These are phyloP conservation scores for Kurtzmaniella quercitrusa DNA, from an alignment of 1,139 yeast species.

Conservation along the genomic window DNA sequence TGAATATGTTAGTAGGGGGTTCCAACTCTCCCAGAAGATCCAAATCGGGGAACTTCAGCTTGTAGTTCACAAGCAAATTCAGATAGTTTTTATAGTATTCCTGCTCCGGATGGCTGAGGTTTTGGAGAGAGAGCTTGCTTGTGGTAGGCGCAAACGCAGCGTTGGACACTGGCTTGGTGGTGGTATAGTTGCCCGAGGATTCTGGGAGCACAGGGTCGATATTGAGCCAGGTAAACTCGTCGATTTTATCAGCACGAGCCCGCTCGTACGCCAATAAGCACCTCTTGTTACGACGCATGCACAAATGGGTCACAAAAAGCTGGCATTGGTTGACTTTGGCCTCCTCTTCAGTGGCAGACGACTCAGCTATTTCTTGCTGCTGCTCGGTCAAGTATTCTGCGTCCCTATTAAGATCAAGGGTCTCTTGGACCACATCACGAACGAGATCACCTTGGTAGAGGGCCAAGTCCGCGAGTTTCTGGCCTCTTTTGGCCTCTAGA, in stretches of 20 bases:
- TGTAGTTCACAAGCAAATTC: conserved; percentile 69
- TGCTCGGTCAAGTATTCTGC: conserved; percentile 33
- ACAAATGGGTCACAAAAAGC: conserved; percentile 72
- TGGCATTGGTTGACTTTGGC: conserved; percentile 61
- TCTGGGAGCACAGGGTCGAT: conserved; percentile 30
- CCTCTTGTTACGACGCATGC: conserved; percentile 83
- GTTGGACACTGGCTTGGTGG: conserved; percentile 17
- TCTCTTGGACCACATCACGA: conserved; percentile 58
- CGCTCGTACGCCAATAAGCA: conserved; percentile 82
- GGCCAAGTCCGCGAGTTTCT: conserved; percentile 64
- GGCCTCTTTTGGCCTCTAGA: conserved; percentile 78
- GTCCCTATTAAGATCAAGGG: conserved; percentile 52
- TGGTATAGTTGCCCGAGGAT: conserved; percentile 16
- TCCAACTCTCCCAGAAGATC: conserved; percentile 83
- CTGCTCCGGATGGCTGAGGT: conserved; percentile 73
- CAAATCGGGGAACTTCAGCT: conserved; percentile 77
- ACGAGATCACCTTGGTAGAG: conserved; percentile 74
- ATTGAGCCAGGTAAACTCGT: conserved; percentile 66
- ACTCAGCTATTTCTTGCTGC: conserved; percentile 17
- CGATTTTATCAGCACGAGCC: conserved; percentile 64
- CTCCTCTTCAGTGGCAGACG: conserved; percentile 26
- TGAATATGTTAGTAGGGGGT: conserved; percentile 88
- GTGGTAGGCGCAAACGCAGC: conserved; percentile 20
- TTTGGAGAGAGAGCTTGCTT: conserved; percentile 36
- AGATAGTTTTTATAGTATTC: conserved; percentile 71